These are phyloP conservation scores for Camelina hispida DNA, from an alignment of 345 rosid species.

Conservation along the genomic window DNA sequence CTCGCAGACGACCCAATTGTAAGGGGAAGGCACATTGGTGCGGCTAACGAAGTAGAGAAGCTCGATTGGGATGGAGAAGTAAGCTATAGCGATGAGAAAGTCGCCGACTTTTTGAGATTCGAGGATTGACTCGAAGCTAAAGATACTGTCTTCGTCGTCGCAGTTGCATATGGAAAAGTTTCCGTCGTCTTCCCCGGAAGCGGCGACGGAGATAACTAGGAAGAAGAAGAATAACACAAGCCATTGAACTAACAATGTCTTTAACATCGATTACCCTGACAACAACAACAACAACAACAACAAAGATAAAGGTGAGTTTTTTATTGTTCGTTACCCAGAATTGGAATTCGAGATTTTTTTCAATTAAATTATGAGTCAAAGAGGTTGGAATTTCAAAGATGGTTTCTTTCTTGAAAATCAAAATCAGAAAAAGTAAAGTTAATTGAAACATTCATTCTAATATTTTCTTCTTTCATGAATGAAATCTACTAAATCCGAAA, in stretches of 20 bases:
- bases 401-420: not conserved
- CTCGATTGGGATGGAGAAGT: constrained; percentile 90
- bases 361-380: not conserved
- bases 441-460: not conserved
- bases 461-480: not conserved
- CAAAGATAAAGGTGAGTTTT: not conserved
- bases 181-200: constrained; percentile 50
- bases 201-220: constrained; percentile 45
- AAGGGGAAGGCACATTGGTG: constrained; percentile 72
- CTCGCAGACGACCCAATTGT: constrained; percentile 91
- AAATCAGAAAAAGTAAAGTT: constrained; percentile 20
- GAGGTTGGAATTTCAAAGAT: constrained; percentile 10
- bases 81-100: constrained; percentile 88
- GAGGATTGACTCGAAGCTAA: constrained; percentile 68
- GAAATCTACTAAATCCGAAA: not conserved
- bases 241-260: constrained; percentile 56
- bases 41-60: constrained; percentile 90
- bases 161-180: constrained; percentile 71
- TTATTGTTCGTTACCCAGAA: constrained; percentile 1
- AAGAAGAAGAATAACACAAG: constrained; percentile 43
- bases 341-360: not conserved
- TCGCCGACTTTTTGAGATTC: constrained; percentile 80
- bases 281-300: too few species aligned
- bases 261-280: constrained; percentile 58
- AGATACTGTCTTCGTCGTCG: constrained; percentile 78